A percentile compares a stretch with the other conserved stretches of the same genome.
phyloP scores from a whole-genome alignment of 192 early-diverging fungal genomes.

The Spizellomyces punctatus region DNA sequence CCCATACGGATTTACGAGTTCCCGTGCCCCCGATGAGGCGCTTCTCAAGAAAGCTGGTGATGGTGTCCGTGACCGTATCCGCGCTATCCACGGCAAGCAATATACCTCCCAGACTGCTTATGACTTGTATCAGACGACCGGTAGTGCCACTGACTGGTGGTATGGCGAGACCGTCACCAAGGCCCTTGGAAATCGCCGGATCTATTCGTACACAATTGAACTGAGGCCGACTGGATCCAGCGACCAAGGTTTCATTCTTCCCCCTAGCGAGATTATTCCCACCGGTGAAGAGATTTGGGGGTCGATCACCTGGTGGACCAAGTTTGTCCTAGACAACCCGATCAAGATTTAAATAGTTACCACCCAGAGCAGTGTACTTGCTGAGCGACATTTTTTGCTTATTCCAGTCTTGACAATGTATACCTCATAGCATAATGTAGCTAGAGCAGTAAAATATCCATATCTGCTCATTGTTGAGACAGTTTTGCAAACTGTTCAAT shows the following conservation, averaged over 20 bases:
- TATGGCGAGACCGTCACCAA: constrained; percentile 45
- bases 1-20: constrained; percentile 52
- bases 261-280: constrained; percentile 57
- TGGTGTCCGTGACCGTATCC: constrained; percentile 41
- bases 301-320: constrained; percentile 7
- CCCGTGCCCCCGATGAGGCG: constrained; percentile 42
- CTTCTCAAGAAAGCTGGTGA: constrained; percentile 49
- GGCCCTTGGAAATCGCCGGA: constrained; percentile 32
- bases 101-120: constrained; percentile 51
- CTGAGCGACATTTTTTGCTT: no score
- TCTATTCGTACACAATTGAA: constrained; percentile 62
- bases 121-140: constrained; percentile 60
- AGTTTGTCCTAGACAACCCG: not conserved
- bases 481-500: no score
- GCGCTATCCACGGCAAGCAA: constrained; percentile 42
- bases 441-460: no score
- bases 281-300: constrained; percentile 41
- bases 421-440: no score
- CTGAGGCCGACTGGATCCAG: constrained; percentile 43
- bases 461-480: no score
- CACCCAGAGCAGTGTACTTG: no score
- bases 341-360: not conserved
- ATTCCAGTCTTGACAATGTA: no score
- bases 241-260: constrained; percentile 55
- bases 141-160: constrained; percentile 57